These are phyloP conservation scores for Aschersonia sp. DNA, from an alignment of 2,329 filamentous ascomycete species.

Conservation along the genomic window DNA sequence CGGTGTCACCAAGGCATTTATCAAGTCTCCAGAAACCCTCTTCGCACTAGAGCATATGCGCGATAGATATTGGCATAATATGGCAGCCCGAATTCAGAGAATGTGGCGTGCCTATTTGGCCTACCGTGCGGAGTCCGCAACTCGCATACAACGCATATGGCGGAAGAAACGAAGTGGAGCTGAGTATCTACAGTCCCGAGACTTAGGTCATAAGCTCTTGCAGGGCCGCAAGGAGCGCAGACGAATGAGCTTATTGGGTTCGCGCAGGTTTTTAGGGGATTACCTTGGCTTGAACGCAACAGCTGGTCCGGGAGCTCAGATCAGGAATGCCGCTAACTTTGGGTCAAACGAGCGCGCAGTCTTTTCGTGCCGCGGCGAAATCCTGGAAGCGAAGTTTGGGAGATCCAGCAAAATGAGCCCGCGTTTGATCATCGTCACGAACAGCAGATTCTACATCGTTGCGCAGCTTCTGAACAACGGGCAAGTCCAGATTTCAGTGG, in stretches of 20 bases:
- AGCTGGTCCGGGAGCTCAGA: conserved; percentile 65
- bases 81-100: conserved; percentile 93
- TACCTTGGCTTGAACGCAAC: conserved; percentile 79
- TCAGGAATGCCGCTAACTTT: conserved; percentile 62
- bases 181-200: conserved; percentile 76
- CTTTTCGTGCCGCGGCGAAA: conserved; percentile 84
- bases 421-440: conserved; percentile 71
- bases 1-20: conserved; percentile 92
- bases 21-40: conserved; percentile 92
- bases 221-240: conserved; percentile 80
- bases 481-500: conserved; percentile 66
- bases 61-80: conserved; percentile 97
- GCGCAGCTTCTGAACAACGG: conserved; percentile 71
- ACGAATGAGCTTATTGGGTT: conserved; percentile 81
- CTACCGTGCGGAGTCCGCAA: conserved; percentile 84
- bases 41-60: conserved; percentile 97
- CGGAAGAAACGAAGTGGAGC: conserved; percentile 81
- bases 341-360: conserved; percentile 58
- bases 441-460: conserved; percentile 76
- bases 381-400: conserved; percentile 88
- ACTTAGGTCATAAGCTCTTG: conserved; percentile 72
- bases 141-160: conserved; percentile 90
- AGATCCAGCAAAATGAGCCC: conserved; percentile 89
- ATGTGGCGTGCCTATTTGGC: conserved; percentile 94
- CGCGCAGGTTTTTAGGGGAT: conserved; percentile 83